Conservation (phyloP, 2,329 filamentous ascomycete genomes). For the Aspergillus latus region DNA sequence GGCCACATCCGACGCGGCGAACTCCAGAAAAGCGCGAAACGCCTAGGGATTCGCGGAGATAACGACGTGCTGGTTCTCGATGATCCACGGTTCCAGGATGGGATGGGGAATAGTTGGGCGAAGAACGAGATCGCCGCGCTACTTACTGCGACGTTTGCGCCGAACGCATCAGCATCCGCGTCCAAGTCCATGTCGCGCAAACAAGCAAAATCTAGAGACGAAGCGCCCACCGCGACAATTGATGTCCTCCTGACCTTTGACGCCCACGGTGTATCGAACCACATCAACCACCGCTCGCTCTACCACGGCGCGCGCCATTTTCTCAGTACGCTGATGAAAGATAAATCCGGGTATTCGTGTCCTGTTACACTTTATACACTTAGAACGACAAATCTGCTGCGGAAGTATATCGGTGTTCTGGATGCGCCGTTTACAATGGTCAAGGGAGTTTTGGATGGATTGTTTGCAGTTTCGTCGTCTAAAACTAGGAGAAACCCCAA, state of each 20-base stretch:
- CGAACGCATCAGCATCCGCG: slow-evolving; percentile 39
- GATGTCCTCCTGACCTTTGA: slow-evolving; percentile 92
- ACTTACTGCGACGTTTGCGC: slow-evolving; percentile 71
- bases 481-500: slow-evolving; percentile 27
- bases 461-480: slow-evolving; percentile 1
- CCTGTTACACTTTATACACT: slow-evolving; percentile 87
- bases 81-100: slow-evolving; percentile 78
- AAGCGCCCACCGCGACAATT: slow-evolving; percentile 52
- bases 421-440: slow-evolving; percentile 73
- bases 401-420: slow-evolving; percentile 79
- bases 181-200: slow-evolving; percentile 24
- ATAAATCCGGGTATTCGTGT: slow-evolving; percentile 62
- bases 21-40: slow-evolving; percentile 73
- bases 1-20: slow-evolving; percentile 81
- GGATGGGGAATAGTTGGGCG: slow-evolving; percentile 80
- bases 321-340: slow-evolving; percentile 63
- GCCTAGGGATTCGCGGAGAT: slow-evolving; percentile 70
- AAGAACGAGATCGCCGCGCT: slow-evolving; percentile 67
- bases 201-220: slow-evolving; percentile 21
- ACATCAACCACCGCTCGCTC: slow-evolving; percentile 91
- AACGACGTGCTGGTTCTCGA: slow-evolving; percentile 87
- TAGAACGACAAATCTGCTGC: slow-evolving; percentile 65
- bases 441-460: slow-evolving; percentile 48
- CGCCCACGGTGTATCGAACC: slow-evolving; percentile 72
- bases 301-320: slow-evolving; percentile 79